These are phyloP conservation scores for Mucor irregularis DNA, from an alignment of 371 early-diverging fungal species.

Conservation along the genomic window DNA sequence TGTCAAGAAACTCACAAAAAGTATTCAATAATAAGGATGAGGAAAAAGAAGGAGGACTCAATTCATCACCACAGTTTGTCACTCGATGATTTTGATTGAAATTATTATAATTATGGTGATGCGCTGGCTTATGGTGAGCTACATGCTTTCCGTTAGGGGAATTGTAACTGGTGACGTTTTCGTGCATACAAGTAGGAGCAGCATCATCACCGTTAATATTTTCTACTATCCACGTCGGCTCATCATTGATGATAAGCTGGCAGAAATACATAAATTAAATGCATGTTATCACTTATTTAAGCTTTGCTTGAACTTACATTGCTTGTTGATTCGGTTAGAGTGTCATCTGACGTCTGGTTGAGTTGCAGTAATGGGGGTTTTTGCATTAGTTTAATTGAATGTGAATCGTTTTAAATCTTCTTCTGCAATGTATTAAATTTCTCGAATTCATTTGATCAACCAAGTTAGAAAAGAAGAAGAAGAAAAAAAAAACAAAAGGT, in stretches of 20 bases:
- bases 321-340: not conserved
- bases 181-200: not conserved
- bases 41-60: constrained; percentile 4
- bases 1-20: not conserved
- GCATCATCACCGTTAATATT: not conserved
- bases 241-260: no score
- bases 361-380: not conserved
- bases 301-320: not conserved
- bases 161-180: not conserved
- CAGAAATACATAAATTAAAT: not conserved
- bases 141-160: not conserved
- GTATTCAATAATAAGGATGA: not conserved
- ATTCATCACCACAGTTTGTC: no score
- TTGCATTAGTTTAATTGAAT: not conserved
- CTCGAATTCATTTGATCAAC: not conserved
- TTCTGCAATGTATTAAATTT: not conserved
- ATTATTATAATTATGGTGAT: not conserved
- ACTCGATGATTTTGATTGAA: no score
- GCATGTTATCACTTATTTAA: not conserved
- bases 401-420: no score
- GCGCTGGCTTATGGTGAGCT: not conserved
- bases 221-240: no score
- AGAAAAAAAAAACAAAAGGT: no score
- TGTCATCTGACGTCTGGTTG: not conserved
- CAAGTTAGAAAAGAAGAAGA: no score